phyloP scores from a whole-genome alignment of 441 rosid species.

The Gossypium laxum region DNA sequence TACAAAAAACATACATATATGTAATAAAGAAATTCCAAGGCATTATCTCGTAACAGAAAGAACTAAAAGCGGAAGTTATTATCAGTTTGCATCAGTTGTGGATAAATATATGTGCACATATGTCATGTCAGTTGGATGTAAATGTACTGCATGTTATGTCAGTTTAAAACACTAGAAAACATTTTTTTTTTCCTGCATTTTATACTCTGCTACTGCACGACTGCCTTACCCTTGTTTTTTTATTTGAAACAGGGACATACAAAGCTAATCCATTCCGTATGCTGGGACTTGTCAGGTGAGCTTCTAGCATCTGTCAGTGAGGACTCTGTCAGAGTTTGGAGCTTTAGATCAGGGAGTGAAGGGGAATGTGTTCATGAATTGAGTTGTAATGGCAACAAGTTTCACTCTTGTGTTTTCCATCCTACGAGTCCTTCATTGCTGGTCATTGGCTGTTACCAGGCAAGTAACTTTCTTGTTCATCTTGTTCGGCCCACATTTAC shows the following conservation, averaged over 20 bases:
- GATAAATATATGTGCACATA: not conserved
- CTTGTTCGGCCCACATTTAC: not conserved
- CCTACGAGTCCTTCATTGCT: slow-evolving; percentile 60
- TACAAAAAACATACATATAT: not conserved
- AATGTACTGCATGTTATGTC: no score
- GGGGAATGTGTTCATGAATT: slow-evolving; percentile 73
- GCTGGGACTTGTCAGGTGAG: slow-evolving; percentile 87
- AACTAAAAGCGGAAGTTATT: not conserved
- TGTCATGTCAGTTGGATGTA: no score
- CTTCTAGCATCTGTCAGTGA: slow-evolving; percentile 77
- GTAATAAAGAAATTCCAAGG: not conserved
- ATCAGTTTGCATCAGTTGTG: not conserved
- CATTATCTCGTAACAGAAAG: not conserved
- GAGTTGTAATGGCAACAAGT: slow-evolving; percentile 67
- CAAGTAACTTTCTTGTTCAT: slow-evolving; percentile 19
- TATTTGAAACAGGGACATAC: slow-evolving; percentile 53
- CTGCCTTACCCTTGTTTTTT: not conserved
- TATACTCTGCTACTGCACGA: not conserved
- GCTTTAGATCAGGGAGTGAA: slow-evolving; percentile 57
- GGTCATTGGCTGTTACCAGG: slow-evolving; percentile 86
- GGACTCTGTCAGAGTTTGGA: slow-evolving; percentile 83
- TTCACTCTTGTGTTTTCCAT: slow-evolving; percentile 78
- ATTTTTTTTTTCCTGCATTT: not conserved
- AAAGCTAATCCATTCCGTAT: slow-evolving; percentile 60
- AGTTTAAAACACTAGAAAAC: no score